Base-by-base conservation (phyloP, 2,329 filamentous ascomycete genomes). In the Simplicillium aogashimaense region DNA sequence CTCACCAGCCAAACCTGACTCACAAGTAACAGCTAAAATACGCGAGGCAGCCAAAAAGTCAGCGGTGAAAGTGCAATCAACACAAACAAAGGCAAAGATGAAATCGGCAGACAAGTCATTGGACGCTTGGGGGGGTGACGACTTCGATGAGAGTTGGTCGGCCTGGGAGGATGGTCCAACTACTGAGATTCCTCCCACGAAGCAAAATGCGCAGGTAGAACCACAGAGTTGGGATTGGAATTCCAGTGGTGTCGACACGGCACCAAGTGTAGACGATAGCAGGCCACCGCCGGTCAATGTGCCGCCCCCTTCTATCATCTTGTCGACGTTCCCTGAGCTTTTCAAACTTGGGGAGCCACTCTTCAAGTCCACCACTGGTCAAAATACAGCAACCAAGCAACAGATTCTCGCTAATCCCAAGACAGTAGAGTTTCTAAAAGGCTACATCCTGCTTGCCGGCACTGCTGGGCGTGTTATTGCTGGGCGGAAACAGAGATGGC, bases 401-500 rank as follows among this genome's bases (percentile, higher is more conserved):
- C 71, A 73, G 39, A 69, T 87, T 13, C 63, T 87, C 16, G 70
- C 78, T 4, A 73, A 84, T 41, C 68, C 76, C 2, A 69, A 69
- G 20, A 79, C 81, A 0, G 63, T 78, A 9, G 59, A 67, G 4
- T 88, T 86, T 47, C 66, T 89, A 1, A 65, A 67, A 37, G 75
- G 71, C 18, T 86, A 84, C 47, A 60, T 88, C 3, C 66, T 67
- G 43, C 62, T 86, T 5, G 75, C 74, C 1, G 71, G 70, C 3
- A 84, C 87, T 10, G 80, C 83, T 17, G 85, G 78, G n/a, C 83
- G 82, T 35, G 74, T 95, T 37, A 80, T 95, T 42, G 84, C 86
- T 2, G 90, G 89, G 10, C 81, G 90, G 43, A 88, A 86, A 53
- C 67, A 84, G 38, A 82, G 90, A 42, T 97, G 90, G 90, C 90